Base-by-base conservation (phyloP, 768 basidiomycete genomes). In the Daedaleopsis nitida region DNA sequence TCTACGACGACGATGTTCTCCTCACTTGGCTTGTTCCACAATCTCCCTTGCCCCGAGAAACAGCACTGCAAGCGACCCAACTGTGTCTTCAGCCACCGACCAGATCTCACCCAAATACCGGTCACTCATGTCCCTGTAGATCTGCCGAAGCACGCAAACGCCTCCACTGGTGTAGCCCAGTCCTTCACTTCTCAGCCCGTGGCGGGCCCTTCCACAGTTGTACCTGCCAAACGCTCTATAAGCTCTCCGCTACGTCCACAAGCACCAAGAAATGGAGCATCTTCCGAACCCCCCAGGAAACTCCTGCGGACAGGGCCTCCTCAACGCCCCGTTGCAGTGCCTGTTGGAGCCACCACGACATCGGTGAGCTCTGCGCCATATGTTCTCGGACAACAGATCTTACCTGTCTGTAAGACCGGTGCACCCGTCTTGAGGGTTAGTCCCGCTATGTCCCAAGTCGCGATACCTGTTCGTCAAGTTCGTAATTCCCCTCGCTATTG, bases 381-480 rank as follows among this genome's bases (percentile, higher is more conserved):
- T 38, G 12, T 38, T 34, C 11, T 47, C 32, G 8, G 11, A 27
- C 39, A 32, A 19, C 27, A 32, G 27, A 32, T 21, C 47, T 49
- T 11, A 49, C 39, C 39, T 49, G 13, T 14, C 38, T 12, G 13
- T 50, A 57, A 89, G 85, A 76, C 78, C 38, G 88, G 87, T 32
- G 83, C 78, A 0, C 92, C 92, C 5, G 68, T 88, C 52, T 81
- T 94, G 38, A 79, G 80, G 70, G 75, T 88, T 57, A 87, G 82
- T 71, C 81, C 89, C 3, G 86, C 86, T 0, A 83, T 81, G 58
- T 93, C 91, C n/a, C 77, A 78, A 44, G 84, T 94, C 19, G 78
- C 93, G 1, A 66, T 94, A 47, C 85, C 87, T 5, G 86, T 90
- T 52, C 83, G 94, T 39, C 90, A 93, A 81, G 87, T 87, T 52